A percentile compares a stretch with the other conserved stretches of the same genome.
Evolutionary conservation across 176 grass and related monocot genomes (phyloP).

Genomic region (Aegilops umbellulata): DNA sequence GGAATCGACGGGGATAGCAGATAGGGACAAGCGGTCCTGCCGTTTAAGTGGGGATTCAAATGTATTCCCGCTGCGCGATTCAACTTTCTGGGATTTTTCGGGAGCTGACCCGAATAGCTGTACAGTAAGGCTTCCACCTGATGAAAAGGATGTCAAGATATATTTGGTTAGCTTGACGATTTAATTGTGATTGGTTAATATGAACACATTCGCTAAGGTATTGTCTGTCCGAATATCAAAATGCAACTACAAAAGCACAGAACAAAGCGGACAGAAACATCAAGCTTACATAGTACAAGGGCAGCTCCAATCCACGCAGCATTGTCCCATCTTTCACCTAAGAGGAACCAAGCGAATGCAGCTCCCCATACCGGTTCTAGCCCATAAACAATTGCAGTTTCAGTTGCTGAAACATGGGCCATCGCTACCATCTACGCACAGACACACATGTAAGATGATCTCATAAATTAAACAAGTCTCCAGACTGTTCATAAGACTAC

Average conservation of each 20-base stretch:
- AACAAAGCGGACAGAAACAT: not conserved
- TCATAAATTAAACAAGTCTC: conserved; percentile 18
- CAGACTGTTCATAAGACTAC: not conserved
- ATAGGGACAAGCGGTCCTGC: conserved; percentile 62
- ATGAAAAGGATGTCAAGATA: not conserved
- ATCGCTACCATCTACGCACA: conserved; percentile 73
- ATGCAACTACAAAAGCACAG: not conserved
- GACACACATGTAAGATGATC: not conserved
- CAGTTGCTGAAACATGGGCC: conserved; percentile 79
- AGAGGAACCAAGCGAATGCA: conserved; percentile 83
- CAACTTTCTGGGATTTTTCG: conserved; percentile 44
- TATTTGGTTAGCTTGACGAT: not conserved
- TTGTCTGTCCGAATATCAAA: not conserved
- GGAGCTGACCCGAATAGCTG: conserved; percentile 69
- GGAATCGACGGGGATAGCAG: conserved; percentile 62
- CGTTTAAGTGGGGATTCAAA: conserved; percentile 38
- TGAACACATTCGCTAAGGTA: not conserved
- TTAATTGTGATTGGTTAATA: too few species aligned
- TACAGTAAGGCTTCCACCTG: conserved; percentile 81
- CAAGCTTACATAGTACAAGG: conserved; percentile 78
- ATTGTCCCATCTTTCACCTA: conserved; percentile 92
- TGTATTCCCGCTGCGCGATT: not conserved
- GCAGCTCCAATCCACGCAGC: conserved; percentile 79
- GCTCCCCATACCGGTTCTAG: conserved; percentile 92
- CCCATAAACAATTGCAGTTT: conserved; percentile 75